Evolutionary conservation across 2,329 filamentous ascomycete species (phyloP).

Genomic region (Fusarium nanum): DNA sequence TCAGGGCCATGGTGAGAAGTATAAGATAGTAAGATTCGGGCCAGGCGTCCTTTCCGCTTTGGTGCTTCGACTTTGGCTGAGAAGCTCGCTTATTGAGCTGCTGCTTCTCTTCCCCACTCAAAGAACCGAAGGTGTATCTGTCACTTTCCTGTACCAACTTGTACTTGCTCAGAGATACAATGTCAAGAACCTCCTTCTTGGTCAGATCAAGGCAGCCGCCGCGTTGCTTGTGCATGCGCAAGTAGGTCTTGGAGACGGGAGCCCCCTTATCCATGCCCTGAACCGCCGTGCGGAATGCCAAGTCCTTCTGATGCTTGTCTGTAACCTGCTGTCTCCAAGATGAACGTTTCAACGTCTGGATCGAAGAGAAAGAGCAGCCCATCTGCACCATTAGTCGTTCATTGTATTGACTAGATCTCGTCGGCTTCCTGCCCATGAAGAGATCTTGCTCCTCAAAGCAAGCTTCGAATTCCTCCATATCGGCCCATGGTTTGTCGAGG

Average conservation of each 20-base stretch:
- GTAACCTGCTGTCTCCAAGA: background rate
- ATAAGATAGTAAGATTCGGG: background rate
- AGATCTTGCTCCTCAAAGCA: background rate
- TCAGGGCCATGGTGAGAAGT: background rate
- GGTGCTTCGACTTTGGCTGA: background rate
- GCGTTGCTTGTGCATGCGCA: background rate
- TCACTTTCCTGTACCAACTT: background rate
- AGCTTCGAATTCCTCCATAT: background rate
- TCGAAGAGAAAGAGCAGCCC: background rate
- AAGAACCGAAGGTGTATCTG: rapidly evolving
- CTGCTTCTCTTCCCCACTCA: background rate
- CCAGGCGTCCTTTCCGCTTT: background rate
- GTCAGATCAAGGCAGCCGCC: background rate
- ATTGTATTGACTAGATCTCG: rapidly evolving
- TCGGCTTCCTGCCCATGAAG: background rate
- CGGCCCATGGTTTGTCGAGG: background rate
- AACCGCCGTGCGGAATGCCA: background rate
- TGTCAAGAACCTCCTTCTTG: background rate
- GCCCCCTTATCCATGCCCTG: background rate
- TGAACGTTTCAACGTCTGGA: background rate
- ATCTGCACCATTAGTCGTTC: background rate
- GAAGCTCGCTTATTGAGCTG: background rate
- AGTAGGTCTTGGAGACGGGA: background rate
- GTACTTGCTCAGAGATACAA: background rate
- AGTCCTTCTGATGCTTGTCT: background rate